Base-by-base conservation (phyloP, 768 basidiomycete species). In the Lyophyllum decastes region DNA sequence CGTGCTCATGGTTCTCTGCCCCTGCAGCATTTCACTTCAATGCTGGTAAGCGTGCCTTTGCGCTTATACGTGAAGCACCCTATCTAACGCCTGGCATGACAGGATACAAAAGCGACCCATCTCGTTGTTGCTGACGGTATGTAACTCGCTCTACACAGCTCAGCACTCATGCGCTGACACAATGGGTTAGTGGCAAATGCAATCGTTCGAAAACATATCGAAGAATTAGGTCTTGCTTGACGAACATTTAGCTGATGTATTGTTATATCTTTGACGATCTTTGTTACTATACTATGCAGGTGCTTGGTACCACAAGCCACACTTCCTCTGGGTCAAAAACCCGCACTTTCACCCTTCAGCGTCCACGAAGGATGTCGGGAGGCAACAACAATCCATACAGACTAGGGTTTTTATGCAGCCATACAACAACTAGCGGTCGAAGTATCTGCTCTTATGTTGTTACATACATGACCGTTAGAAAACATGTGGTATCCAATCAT, bases 21-120 rank as follows among this genome's bases (percentile, higher is more conserved):
- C 44, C 22, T 14, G 33, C 59, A 88, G 87, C 87, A 88, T 66
- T 87, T 87, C 58, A 86, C 84, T 19, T 82, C 84, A 19, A 87
- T 88, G 85, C 78, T 88, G 58, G 86, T 87, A 51, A 46, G 63
- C 26, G 17, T 40, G 27, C 16, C 14, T 11, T 49, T 8, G 19
- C 38, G 21, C 2, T 30, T 27, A 38, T 16, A 25, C 47, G 38
- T 4, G 19, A 48, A 44, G 50, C 24, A 17, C 54, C 33, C 40
- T 22, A 35, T 55, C 54, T 58, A 40, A 25, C n/a, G 30, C 44
- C 43, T 26, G n/a, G 35, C 60, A 45, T 52, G 19, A 11, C 62
- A 87, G 86, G 86, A 89, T 63, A 80, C 84, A 50, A 79, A 81
- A 61, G 83, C 85, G 2, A 87, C 85, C 21, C 86, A 86, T 57